These are phyloP conservation scores for Inonotus hispidus DNA, from an alignment of 1,284 basidiomycete species.

Conservation along the genomic window DNA sequence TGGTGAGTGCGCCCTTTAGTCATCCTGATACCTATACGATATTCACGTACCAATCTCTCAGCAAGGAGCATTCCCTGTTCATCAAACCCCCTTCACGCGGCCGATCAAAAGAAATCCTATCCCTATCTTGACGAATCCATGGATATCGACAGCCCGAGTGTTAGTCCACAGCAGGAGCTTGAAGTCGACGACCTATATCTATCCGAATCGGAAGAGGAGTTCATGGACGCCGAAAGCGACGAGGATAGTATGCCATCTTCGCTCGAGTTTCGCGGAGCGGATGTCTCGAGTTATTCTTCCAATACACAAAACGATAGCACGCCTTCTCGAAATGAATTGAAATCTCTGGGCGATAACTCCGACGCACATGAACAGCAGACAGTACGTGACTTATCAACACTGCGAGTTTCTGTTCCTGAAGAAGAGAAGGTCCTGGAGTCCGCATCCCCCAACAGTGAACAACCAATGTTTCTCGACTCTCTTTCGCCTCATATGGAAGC, in stretches of 20 bases:
- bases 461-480: background rate
- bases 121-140: background rate
- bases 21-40: too few species aligned
- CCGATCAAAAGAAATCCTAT: background rate
- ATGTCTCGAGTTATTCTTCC: background rate
- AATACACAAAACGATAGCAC: background rate
- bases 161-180: background rate
- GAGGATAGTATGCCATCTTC: background rate
- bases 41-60: too few species aligned
- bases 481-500: background rate
- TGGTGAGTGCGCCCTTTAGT: too few species aligned
- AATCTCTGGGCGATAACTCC: too few species aligned
- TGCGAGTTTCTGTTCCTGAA: too few species aligned
- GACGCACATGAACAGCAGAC: too few species aligned
- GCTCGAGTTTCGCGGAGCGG: background rate
- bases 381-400: too few species aligned
- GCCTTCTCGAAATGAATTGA: background rate
- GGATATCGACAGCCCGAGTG: background rate
- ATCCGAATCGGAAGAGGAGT: conserved; percentile 1
- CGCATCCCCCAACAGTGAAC: background rate
- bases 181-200: conserved; percentile 4
- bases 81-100: background rate
- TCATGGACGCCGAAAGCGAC: background rate
- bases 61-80: background rate
- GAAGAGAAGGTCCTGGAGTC: too few species aligned